phyloP scores from a whole-genome alignment of 2,329 filamentous ascomycete genomes.

The Whalleya microplaca region DNA sequence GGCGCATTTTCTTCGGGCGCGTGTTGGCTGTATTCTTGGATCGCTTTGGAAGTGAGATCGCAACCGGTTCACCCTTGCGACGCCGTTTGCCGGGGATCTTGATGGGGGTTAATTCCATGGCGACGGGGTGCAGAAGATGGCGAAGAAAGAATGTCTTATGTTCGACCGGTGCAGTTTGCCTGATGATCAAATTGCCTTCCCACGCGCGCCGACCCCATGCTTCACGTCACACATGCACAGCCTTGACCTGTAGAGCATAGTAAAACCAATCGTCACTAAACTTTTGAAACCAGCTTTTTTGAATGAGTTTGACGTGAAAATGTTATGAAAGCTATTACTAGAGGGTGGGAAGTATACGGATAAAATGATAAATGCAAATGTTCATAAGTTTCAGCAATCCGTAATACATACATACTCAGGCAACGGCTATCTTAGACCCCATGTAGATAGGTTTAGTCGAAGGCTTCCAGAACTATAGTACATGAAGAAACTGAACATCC shows the following conservation, averaged over 20 bases:
- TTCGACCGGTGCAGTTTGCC: not conserved
- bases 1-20: conserved; percentile 16
- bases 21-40: conserved; percentile 4
- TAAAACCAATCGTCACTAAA: too few species aligned
- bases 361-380: too few species aligned
- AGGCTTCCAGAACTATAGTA: too few species aligned
- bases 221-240: not conserved
- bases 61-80: conserved; percentile 12
- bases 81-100: conserved; percentile 51
- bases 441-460: too few species aligned
- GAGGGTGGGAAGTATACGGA: too few species aligned
- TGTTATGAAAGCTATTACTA: not conserved
- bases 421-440: too few species aligned
- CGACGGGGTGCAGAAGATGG: not conserved
- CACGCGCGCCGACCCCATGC: too few species aligned
- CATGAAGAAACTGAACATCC: too few species aligned
- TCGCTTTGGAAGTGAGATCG: conserved; percentile 11
- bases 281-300: too few species aligned
- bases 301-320: not conserved
- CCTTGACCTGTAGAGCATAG: not conserved
- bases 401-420: too few species aligned
- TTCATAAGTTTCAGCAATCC: too few species aligned
- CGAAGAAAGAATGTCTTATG: conserved; percentile 1
- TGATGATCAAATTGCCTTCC: not conserved
- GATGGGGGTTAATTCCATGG: conserved; percentile 55